These are phyloP conservation scores for Paracoccidioides lutzii DNA, from an alignment of 2,329 filamentous ascomycete species.

Conservation along the genomic window DNA sequence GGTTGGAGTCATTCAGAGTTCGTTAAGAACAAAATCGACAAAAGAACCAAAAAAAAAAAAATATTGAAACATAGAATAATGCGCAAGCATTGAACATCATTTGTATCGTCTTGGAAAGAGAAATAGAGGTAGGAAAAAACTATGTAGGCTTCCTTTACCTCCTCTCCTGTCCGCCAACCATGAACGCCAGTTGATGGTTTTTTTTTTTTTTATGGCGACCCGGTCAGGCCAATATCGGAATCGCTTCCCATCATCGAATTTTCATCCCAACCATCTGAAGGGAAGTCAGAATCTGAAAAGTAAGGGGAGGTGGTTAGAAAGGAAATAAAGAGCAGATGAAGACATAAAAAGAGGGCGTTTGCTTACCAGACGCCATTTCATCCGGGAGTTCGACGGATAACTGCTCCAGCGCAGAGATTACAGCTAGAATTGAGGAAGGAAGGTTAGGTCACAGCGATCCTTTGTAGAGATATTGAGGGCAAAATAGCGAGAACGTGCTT, in stretches of 20 bases:
- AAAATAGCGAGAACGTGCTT: too few relatives aligned
- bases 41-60: background rate
- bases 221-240: slow-evolving; percentile 27
- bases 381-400: slow-evolving; percentile 26
- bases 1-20: background rate
- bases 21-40: background rate
- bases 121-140: background rate
- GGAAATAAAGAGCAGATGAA: slow-evolving; percentile 9
- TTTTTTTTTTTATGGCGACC: slow-evolving; percentile 20
- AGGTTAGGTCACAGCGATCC: slow-evolving; percentile 4
- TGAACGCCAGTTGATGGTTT: background rate
- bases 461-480: background rate
- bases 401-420: slow-evolving; percentile 23
- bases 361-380: slow-evolving; percentile 29
- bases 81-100: background rate
- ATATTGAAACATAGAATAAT: background rate
- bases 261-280: slow-evolving; percentile 32
- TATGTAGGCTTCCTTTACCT: background rate
- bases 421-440: slow-evolving; percentile 14
- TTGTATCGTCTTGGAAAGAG: background rate
- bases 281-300: slow-evolving; percentile 27
- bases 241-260: slow-evolving; percentile 30
- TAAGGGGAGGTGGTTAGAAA: slow-evolving; percentile 10
- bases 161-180: background rate
- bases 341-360: background rate